Evolutionary conservation across 1,139 yeast species (phyloP), one percentile per base, ranked within the genome.

Genomic region (Neolecta irregularis): DNA sequence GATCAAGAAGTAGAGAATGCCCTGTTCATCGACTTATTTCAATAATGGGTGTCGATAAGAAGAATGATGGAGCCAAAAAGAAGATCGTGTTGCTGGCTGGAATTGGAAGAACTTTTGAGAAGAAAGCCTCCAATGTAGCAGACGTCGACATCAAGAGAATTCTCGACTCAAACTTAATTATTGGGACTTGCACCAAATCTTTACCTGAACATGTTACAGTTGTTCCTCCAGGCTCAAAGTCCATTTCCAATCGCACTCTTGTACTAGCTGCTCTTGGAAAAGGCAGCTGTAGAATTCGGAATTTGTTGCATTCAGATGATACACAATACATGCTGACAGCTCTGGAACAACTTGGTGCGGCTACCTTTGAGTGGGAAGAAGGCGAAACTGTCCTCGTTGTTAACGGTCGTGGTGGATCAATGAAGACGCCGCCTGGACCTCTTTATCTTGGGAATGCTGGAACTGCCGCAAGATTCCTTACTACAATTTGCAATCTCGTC

Each of bases 361-460:
- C 96, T 0, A 65, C 68, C 30, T 75, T 88, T 32, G 56, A 74
- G 1, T 67, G 78, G 52, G 70, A 65, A 51, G 91, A 81, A 53
- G 85, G 79, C 44, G 83, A 81, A 48, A 85, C 77, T 49, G 77
- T 92, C 15, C 67, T 88, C 37, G 83, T 85, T 22, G 69, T 88
- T 24, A 67, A 68, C 37, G 98, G 98, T 35, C 77, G 76, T 45
- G 94, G 94, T 38, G 96, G 96, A 34, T 57, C 66, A 24, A 58
- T 80, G 43, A 49, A 64, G 32, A 69, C 79, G 2, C 69, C 78
- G 26, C 63, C 65, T 17, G 61, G 64, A 26, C 78, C 73, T 45
- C 63, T 91, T 38, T 88, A 81, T 56, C 67, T 88, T 43, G 98
- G 98, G 40, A 88, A 88, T 53, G 98, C 99, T 1, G 99, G 99